A percentile compares a stretch with the other conserved stretches of the same genome.
phyloP scores from a whole-genome alignment of 2,329 filamentous ascomycete species.

The Dothideomycetidae sp. region DNA sequence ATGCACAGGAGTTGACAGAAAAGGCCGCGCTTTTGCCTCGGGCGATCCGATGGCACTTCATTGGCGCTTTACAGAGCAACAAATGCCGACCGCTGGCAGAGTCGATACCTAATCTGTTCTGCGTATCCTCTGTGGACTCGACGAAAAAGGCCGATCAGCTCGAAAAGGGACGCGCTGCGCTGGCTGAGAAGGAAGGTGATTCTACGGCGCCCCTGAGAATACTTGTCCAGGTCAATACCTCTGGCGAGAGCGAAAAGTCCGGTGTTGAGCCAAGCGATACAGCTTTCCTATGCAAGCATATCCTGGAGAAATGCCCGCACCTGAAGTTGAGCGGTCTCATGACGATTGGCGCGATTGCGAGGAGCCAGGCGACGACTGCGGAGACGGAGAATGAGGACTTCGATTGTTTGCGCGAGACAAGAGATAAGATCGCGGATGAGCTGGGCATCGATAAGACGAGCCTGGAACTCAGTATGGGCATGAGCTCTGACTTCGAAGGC shows the following conservation, averaged over 20 bases:
- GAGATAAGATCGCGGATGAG: constrained; percentile 54
- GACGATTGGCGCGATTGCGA: constrained; percentile 92
- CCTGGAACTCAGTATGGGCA: constrained; percentile 92
- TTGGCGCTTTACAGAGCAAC: constrained; percentile 82
- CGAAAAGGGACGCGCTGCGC: constrained; percentile 56
- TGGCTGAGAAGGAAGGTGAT: constrained; percentile 28
- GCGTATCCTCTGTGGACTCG: constrained; percentile 79
- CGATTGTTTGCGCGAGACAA: constrained; percentile 48
- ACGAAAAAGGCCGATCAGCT: constrained; percentile 75
- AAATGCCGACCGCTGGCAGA: constrained; percentile 78
- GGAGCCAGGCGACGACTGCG: constrained; percentile 54
- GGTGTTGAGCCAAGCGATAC: constrained; percentile 57
- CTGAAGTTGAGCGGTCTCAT: constrained; percentile 71
- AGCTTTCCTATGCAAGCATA: constrained; percentile 51
- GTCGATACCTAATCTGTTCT: constrained; percentile 76
- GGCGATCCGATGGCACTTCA: constrained; percentile 86
- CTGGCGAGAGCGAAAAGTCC: constrained; percentile 71
- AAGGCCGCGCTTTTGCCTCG: constrained; percentile 69
- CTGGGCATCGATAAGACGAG: constrained; percentile 41
- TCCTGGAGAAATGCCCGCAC: constrained; percentile 56
- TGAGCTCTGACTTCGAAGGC: constrained; percentile 92
- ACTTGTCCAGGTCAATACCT: constrained; percentile 93
- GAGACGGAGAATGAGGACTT: constrained; percentile 93
- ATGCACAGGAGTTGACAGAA: constrained; percentile 63
- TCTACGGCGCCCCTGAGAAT: constrained; percentile 42